A percentile compares a stretch with the other conserved stretches of the same genome.
Evolutionary conservation across 139 green algal species (phyloP).

Genomic region (Picochlorum sp.): DNA sequence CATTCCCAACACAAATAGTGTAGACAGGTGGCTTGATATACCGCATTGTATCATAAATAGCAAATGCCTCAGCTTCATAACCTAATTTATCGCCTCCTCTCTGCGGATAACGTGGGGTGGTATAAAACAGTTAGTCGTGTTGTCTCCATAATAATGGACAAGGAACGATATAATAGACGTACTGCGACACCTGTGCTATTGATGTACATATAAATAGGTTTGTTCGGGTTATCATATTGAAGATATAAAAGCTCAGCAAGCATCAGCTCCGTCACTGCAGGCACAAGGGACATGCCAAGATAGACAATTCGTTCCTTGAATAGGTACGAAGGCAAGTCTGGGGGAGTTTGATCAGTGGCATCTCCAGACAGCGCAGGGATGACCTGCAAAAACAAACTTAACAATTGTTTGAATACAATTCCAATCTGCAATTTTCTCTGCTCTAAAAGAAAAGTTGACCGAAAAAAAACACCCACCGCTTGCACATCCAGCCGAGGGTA

Average conservation of each 20-base stretch:
- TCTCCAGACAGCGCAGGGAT: constrained; percentile 62
- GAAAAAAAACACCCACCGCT: too few relatives aligned
- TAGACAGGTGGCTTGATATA: constrained; percentile 81
- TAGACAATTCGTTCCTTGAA: constrained; percentile 99
- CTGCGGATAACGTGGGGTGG: constrained; percentile 18
- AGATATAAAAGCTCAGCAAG: constrained; percentile 85
- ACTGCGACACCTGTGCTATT: constrained; percentile 89
- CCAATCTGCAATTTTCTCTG: too few relatives aligned
- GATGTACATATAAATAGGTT: constrained; percentile 98
- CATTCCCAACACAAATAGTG: constrained; percentile 88
- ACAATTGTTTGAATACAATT: too few relatives aligned
- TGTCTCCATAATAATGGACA: too few relatives aligned
- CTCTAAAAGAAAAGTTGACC: too few relatives aligned
- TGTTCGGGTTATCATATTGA: constrained; percentile 39
- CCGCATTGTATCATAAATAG: constrained; percentile 95
- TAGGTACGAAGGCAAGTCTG: constrained; percentile 92
- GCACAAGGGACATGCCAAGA: constrained; percentile 86
- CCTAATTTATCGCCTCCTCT: constrained; percentile 88
- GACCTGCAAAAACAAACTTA: constrained; percentile 44
- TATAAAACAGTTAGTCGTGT: not conserved
- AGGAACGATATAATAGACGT: constrained; percentile 29
- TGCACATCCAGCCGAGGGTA: too few relatives aligned
- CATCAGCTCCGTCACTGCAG: constrained; percentile 79
- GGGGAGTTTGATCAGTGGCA: constrained; percentile 71
- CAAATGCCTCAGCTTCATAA: constrained; percentile 95